Evolutionary conservation across 495 filamentous ascomycete species (phyloP).

Genomic region (Aspergillus campestris): DNA sequence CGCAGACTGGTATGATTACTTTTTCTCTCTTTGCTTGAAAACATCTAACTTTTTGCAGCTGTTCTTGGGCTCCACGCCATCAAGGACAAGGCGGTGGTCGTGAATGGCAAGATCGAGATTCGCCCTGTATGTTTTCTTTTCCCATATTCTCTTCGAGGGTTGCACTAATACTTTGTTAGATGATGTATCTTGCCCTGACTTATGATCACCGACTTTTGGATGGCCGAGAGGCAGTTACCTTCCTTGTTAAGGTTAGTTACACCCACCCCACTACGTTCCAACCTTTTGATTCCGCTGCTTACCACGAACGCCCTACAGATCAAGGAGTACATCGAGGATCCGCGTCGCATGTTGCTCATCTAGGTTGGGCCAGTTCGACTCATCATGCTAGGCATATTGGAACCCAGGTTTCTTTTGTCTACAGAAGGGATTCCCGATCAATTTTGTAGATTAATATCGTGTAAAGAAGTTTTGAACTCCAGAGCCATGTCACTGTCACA

Average conservation of each 20-base stretch:
- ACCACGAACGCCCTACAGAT: conserved; percentile 34
- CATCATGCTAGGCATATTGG: background rate
- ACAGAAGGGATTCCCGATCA: background rate
- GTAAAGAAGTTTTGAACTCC: too few species aligned
- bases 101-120: conserved; percentile 89
- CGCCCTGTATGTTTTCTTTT: conserved; percentile 54
- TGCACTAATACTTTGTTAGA: conserved; percentile 39
- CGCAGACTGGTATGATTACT: conserved; percentile 60
- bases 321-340: conserved; percentile 98
- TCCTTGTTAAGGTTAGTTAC: conserved; percentile 72
- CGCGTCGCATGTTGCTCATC: conserved; percentile 76
- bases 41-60: conserved; percentile 38
- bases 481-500: too few species aligned
- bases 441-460: conserved; percentile 31
- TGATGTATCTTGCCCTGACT: conserved; percentile 98
- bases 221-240: conserved; percentile 92
- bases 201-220: conserved; percentile 96
- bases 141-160: background rate
- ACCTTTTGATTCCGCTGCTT: background rate
- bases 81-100: conserved; percentile 83
- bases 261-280: background rate
- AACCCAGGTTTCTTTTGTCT: conserved; percentile 1
- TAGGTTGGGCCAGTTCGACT: conserved; percentile 18
- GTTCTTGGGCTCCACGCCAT: conserved; percentile 97
- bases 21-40: background rate